Evolutionary conservation across 1,284 basidiomycete genomes (phyloP).

Genomic region (Ustilago cynodontis): DNA sequence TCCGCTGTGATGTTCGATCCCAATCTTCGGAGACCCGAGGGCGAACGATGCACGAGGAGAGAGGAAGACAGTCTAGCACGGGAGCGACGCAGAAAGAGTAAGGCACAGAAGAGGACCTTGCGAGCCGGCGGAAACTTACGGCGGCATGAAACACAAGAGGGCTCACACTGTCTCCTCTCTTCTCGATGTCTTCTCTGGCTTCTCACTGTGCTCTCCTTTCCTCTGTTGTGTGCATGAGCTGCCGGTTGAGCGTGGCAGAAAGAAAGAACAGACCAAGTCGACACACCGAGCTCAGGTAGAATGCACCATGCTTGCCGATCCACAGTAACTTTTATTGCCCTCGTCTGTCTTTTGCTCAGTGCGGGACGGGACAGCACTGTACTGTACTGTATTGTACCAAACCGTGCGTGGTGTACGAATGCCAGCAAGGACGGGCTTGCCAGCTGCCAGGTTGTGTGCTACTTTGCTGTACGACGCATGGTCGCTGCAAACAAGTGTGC

Average conservation of each 20-base stretch:
- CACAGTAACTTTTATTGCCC: too few species aligned
- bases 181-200: neutral
- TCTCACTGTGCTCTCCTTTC: too few species aligned
- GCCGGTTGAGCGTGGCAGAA: slow-evolving; percentile 5
- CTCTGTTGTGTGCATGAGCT: neutral
- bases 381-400: too few species aligned
- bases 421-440: neutral
- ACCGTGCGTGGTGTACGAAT: neutral
- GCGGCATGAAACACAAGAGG: neutral
- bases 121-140: slow-evolving; percentile 3
- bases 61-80: neutral
- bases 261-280: neutral
- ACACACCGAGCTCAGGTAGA: neutral
- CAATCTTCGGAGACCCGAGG: slow-evolving; percentile 5
- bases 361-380: too few species aligned
- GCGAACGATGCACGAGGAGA: neutral
- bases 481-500: slow-evolving; percentile 6
- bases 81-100: neutral
- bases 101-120: neutral
- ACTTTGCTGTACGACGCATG: slow-evolving; percentile 1
- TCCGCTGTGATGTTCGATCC: neutral
- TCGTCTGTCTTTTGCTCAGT: too few species aligned
- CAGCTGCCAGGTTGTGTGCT: too few species aligned
- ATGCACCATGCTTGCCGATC: neutral
- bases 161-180: neutral